Evolutionary conservation across 2,329 filamentous ascomycete species (phyloP), one percentile per base, ranked within the genome.

Genomic region (Aspergillus viridinutans): DNA sequence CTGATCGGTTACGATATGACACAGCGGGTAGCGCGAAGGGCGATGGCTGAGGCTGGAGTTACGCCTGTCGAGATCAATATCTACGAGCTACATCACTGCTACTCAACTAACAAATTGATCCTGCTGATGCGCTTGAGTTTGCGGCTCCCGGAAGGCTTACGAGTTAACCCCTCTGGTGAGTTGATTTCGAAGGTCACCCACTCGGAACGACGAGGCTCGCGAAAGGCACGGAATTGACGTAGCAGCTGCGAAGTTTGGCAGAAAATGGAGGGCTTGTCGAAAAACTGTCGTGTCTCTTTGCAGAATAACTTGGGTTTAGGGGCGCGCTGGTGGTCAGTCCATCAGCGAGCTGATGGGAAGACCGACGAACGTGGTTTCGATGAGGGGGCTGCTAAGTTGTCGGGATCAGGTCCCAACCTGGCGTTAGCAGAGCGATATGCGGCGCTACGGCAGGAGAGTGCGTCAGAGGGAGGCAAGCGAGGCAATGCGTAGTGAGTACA

Each of bases 151-250:
- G n/a, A 92, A 90, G 73, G 93, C 92, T 0, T 92, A 97, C 73
- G 90, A 96, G 75, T 84, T 72, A 97, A 97, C 76, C 93, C 92
- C 1, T 95, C 90, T 0, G 93, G 93, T 49, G 93, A 93, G 0
- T 83, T 97, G 55, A 97, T 97, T 68, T 94, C 89, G 60, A 97
- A 97, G 93, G 93, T 43, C 93, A 97, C 73, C 93, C 93, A 0
- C 86, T 97, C 2, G 93, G 93, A 29, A 93, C 93, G 0, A 96
- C 90, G 0, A 93, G 93, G 12, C 83, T 97, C 54, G 93, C 93
- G 12, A 93, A 97, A 77, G 96, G 92, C 71, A 90, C 92, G 5
- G 93, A 97, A 78, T 80, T 97, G 8, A 89, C 94, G 21, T 97
- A 93, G 93, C 93, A 97, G 70, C 80, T 97, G 64, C 85, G 93